Base-by-base conservation (phyloP, 179 eudicot genomes). In the Monotropa hypopitys region DNA sequence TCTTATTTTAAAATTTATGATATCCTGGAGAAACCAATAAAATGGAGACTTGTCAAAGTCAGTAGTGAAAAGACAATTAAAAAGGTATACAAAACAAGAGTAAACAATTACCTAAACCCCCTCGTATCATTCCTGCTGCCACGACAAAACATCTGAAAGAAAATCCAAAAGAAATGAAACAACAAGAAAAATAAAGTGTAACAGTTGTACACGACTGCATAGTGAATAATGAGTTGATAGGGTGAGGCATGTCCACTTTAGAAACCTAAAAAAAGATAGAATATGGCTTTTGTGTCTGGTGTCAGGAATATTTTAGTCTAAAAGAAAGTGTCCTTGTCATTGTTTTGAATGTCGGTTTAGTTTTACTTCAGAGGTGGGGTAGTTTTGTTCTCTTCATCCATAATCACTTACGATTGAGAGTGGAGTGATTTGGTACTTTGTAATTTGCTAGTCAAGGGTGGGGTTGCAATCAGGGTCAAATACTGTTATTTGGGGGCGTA, bases 41-140 rank as follows among this genome's bases (percentile, higher is more conserved):
- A 56, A 54, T 20, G n/a, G 61, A 30, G 21, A 53, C 13, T 56
- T 61, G 28, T 38, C 9, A 16, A 70, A 70, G 16, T 26, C 62
- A 70, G 16, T n/a, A 30, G 68, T 16, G 38, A 79, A 50, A 73
- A 33, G 49, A 20, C 16, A 73, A n/a, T 54, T 54, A 73, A 73
- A 51, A 63, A 51, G 38, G 62, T 65, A 75, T 35, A 46, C 53
- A 61, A 75, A 23, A 53, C 73, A 54, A 51, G 42, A 69, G 40
- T 23, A 59, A 6, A 56, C 23, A 56, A 69, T 78, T 88, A 95
- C 99, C 99, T 95, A 76, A 91, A 95, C 78, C 97, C 99, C 83
- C 99, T 87, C 23, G 97, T 95, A 46, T 91, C 97, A 77, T 91
- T 88, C 79, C 76, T 91, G 88, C 99, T 95, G 78, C 99, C 99